Percentiles rank a stretch among this genome's conserved stretches.
phyloP scores from a whole-genome alignment of 768 basidiomycete genomes.

The Rhodotorula graminis region DNA sequence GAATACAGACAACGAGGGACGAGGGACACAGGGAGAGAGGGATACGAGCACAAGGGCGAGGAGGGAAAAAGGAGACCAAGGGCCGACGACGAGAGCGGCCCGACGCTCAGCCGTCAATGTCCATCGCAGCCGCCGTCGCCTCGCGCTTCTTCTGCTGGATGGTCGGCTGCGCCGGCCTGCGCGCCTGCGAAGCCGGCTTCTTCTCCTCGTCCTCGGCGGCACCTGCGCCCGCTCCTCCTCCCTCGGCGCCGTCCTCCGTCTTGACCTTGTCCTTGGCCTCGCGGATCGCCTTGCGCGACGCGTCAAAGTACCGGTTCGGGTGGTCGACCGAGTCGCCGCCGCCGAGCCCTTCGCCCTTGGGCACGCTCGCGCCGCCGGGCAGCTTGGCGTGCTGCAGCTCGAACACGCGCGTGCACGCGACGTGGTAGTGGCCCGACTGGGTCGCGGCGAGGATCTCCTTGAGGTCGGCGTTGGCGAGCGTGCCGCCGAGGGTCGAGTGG shows the following conservation, averaged over 20 bases:
- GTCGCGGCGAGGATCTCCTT: slow-evolving; percentile 76
- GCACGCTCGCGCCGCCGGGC: slow-evolving; percentile 53
- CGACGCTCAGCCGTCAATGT: not conserved
- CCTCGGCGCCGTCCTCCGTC: slow-evolving; percentile 34
- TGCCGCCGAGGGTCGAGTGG: slow-evolving; percentile 62
- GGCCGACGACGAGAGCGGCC: too few species aligned
- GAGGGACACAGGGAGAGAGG: too few species aligned
- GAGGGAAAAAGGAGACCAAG: too few species aligned
- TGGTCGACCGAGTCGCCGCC: slow-evolving; percentile 82
- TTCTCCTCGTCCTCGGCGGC: not conserved
- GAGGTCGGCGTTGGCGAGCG: slow-evolving; percentile 64
- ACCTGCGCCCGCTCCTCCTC: slow-evolving; percentile 40
- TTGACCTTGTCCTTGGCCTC: slow-evolving; percentile 44
- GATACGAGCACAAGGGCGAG: too few species aligned
- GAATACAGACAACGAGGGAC: too few species aligned
- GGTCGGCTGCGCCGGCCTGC: not conserved
- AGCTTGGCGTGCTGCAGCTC: slow-evolving; percentile 73
- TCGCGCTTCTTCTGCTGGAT: not conserved
- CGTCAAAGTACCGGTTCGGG: slow-evolving; percentile 68
- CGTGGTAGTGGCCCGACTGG: slow-evolving; percentile 77
- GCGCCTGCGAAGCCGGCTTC: not conserved
- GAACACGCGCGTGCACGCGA: slow-evolving; percentile 94
- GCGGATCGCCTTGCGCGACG: slow-evolving; percentile 51
- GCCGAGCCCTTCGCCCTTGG: slow-evolving; percentile 84
- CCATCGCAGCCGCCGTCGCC: not conserved